Conservation (phyloP, 805 yeast genomes). For the Candida ascalaphidarum region DNA sequence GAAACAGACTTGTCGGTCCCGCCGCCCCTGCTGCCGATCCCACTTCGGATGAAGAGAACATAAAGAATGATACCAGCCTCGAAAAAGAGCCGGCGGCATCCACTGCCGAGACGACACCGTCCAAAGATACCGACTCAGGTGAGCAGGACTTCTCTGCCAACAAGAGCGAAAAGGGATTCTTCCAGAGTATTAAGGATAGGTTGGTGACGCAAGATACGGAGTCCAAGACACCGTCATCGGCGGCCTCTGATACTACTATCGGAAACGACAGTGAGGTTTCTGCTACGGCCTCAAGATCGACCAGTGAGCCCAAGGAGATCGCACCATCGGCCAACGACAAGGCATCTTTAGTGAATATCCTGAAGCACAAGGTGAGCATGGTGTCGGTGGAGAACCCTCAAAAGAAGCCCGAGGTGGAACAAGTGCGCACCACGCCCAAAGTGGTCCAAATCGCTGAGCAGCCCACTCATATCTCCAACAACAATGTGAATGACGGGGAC, state of each 20-base stretch:
- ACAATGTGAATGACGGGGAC: too few species aligned
- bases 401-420: too few species aligned
- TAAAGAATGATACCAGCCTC: slow-evolving; percentile 1
- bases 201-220: background rate
- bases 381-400: background rate
- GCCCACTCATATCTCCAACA: too few species aligned
- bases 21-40: too few species aligned
- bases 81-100: slow-evolving; percentile 4
- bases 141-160: slow-evolving; percentile 2
- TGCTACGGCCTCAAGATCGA: too few species aligned
- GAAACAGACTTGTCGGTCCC: slow-evolving; percentile 21
- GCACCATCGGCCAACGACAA: too few species aligned
- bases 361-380: background rate
- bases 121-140: slow-evolving; percentile 12
- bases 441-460: too few species aligned
- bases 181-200: background rate
- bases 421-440: too few species aligned
- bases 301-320: too few species aligned
- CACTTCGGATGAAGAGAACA: too few species aligned
- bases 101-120: slow-evolving; percentile 25
- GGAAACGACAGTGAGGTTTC: too few species aligned
- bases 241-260: too few species aligned
- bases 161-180: background rate
- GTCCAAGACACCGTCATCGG: background rate
- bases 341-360: background rate